Conservation (phyloP, 345 rosid genomes). For the Gossypium arboreum region DNA sequence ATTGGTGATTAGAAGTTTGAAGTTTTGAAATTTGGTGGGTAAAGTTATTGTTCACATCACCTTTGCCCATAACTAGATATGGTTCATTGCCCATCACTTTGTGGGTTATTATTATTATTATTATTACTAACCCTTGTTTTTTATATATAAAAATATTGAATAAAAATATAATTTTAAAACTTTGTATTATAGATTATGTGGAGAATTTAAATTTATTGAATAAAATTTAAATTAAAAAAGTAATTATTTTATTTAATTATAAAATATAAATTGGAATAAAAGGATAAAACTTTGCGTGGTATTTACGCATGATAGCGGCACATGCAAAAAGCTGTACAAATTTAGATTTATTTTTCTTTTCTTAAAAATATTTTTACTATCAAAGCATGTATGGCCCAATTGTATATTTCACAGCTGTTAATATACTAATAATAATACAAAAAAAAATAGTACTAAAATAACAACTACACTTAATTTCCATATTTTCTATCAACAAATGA, state of each 20-base stretch:
- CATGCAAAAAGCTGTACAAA: not conserved
- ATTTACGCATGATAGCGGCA: not conserved
- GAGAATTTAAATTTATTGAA: too few relatives aligned
- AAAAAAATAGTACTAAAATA: not conserved
- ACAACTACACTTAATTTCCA: not conserved
- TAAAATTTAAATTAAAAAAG: too few relatives aligned
- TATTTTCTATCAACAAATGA: not conserved
- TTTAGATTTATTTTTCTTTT: not conserved
- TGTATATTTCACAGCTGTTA: not conserved
- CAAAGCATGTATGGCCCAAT: not conserved
- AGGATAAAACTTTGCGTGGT: constrained; percentile 1
- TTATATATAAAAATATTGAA: too few relatives aligned
- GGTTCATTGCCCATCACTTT: not conserved
- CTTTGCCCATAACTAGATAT: not conserved
- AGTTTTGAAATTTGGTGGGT: constrained; percentile 8
- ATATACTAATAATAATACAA: not conserved
- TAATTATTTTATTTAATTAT: not conserved
- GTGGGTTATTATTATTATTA: not conserved
- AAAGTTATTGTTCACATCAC: not conserved
- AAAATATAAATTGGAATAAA: not conserved
- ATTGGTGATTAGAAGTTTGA: not conserved
- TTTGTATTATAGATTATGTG: too few relatives aligned
- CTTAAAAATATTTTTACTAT: not conserved
- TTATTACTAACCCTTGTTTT: too few relatives aligned
- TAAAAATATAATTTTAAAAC: too few relatives aligned